Base-by-base conservation (phyloP, 2,329 filamentous ascomycete genomes). In the Cladobotryum mycophilum region DNA sequence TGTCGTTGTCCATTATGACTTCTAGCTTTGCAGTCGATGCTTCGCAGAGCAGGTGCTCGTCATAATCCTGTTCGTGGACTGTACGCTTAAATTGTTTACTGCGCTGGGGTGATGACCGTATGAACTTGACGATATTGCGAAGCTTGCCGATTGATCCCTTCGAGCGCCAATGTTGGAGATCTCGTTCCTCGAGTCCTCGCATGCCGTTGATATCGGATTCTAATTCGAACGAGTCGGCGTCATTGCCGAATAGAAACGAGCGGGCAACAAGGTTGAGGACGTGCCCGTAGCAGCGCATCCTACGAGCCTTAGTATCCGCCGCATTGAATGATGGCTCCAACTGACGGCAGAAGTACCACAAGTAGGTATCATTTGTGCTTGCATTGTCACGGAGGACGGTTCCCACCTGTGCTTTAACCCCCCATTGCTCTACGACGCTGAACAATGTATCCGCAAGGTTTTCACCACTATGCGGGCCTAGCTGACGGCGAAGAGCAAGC, bases 71-170 rank as follows among this genome's bases (percentile, higher is more conserved):
- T 45, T 45, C 43, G 15, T 18, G 14, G n/a, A 30, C 43, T 14
- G n/a, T 11, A 9, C n/a, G 25, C 43, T 34, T 30, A 18, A 45
- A 45, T 25, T 14, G 43, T 30, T 45, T 30, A 18, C 43, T 45
- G 14, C 43, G 43, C 34, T 45, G 25, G 12, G 43, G 43, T 12
- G 43, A 45, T n/a, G 20, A 13, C 34, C 43, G 15, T 15, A 45
- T 45, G 25, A 45, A 45, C 25, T 45, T 45, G 12, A 45, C 20
- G 30, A 45, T 34, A 17, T 45, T 48, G 58, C 17, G 38, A 18
- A 41, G 38, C 17, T 41, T 41, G 11, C 38, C 38, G 15, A 41
- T 17, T 18, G 38, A 11, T 17, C 38, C 12, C 18, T 18, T 41
- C 38, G n/a, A 15, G 11, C 38, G n/a, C 38, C 38, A 41, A 17